Evolutionary conservation across 139 green algal genomes (phyloP).

Genomic region (Closterium sp.): DNA sequence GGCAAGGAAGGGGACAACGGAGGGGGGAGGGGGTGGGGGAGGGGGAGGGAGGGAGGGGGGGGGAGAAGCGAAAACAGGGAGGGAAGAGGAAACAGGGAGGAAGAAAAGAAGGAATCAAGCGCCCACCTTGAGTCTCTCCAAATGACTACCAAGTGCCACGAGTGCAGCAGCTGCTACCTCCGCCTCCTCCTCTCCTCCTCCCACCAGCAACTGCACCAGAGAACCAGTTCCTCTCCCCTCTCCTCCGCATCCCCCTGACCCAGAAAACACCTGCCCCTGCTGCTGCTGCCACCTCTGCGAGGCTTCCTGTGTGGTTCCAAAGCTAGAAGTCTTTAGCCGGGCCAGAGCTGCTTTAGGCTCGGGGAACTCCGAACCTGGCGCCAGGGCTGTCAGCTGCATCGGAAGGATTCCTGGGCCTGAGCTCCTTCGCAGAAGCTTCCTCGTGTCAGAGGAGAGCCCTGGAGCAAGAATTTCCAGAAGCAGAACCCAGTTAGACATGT

Average conservation of each 20-base stretch:
- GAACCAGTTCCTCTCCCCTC: not conserved
- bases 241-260: too few relatives aligned
- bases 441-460: not conserved
- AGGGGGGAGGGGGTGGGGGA: too few relatives aligned
- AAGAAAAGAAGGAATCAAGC: not conserved
- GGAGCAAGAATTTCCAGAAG: too few relatives aligned
- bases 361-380: slow-evolving; percentile 15
- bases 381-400: slow-evolving; percentile 21
- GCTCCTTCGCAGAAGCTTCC: not conserved
- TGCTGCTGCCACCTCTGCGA: too few relatives aligned
- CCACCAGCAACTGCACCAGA: not conserved
- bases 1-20: too few relatives aligned
- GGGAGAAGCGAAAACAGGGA: too few relatives aligned
- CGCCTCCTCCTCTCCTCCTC: not conserved
- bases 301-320: not conserved
- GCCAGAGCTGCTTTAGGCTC: slow-evolving; percentile 8
- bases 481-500: too few relatives aligned
- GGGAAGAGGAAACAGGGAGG: too few relatives aligned
- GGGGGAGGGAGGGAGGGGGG: too few relatives aligned
- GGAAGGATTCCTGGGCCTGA: slow-evolving; percentile 17
- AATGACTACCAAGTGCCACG: slow-evolving; percentile 12
- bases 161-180: slow-evolving; percentile 4
- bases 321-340: not conserved
- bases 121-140: slow-evolving; percentile 19
- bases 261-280: too few relatives aligned